Base-by-base conservation (phyloP, 768 basidiomycete genomes). In the Leucosporidium creatinivorum region DNA sequence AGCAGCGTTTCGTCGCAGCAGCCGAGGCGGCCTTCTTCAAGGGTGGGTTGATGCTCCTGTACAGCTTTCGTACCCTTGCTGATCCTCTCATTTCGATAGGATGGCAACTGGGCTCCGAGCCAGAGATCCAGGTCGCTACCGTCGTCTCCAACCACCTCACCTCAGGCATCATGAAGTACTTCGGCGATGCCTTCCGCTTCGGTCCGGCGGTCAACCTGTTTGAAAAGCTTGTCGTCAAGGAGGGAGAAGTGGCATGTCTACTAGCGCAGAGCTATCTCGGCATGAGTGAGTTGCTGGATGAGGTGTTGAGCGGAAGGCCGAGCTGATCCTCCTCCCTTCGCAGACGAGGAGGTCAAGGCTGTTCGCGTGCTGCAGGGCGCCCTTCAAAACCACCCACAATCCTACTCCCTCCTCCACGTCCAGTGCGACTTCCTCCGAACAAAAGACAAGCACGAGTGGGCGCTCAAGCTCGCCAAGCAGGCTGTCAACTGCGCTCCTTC, bases 261-360 rank as follows among this genome's bases (percentile, higher is more conserved):
- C 81, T 99, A 51, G 94, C 93, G 15, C 85, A 82, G 76, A 87
- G 89, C 68, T 99, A 98, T 76, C 84, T 99, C 63, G 94, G 96
- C 64, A 96, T 98, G 93, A 93, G 94, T 98, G 72, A 76, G 93
- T 83, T 4, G 1, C 23, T 8, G 55, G 26, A 23, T 62, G 51
- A 13, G 30, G 33, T 44, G 18, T 47, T 25, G 58, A n/a, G 3
- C 2, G 8, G 10, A 6, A 28, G 21, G 21, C 51, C 51, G 4
- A 61, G 44, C 47, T 47, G 62, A 51, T 61, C 51, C 25, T 2
- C 4, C 25, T 23, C 31, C n/a, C 12, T 33, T 17, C 25, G 12
- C 76, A 98, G 94, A 98, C 77, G 93, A 97, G 76, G 96, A 98
- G 80, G 93, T 99, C 68, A 97, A 96, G 79, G 96, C 93, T 10